Base-by-base conservation (phyloP, 1,139 yeast species). In the Nakaseomyces bracarensis region DNA sequence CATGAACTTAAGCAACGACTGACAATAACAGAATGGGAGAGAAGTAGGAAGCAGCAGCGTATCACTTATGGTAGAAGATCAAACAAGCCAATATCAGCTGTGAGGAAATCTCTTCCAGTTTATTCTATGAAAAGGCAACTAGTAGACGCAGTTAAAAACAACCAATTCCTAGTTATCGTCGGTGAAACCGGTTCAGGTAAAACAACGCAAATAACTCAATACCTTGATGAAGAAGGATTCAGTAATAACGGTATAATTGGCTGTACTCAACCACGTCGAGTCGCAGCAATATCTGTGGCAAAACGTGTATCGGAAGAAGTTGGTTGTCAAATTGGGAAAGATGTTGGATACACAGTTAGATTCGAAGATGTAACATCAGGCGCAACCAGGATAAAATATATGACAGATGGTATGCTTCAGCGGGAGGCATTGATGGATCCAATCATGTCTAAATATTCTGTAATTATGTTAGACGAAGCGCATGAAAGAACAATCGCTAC, bases 121-220 rank as follows among this genome's bases (percentile, higher is more conserved):
- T 85, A 68, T 54, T 66, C 71, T 41, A 82, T 76, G 64, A 69
- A 86, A 43, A 67, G 72, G 2, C 70, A 75, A 40, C 71, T 91
- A 22, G 61, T 91, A n/a, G 69, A 72, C 0, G 77, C 86, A 0
- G 71, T 91, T 2, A 58, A 61, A 16, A 64, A 72, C 13, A 75
- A 83, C 53, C 95, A 86, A 56, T 82, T 89, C 26, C 58, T 89
- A 30, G 82, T 91, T 34, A 82, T 91, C 38, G 96, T 91, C 27
- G 98, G 98, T 46, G 97, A 91, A 59, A 91, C 98, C 0, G 98
- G 98, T 38, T 87, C 96, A 0, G 98, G 98, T 53, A 91, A 91
- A 55, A 91, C 98, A 0, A 91, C 98, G 0, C 96, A 91, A 62
- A 65, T 91, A 10, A 96, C 97, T 0, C 97, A 91, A 54, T 91